Evolutionary conservation across 495 filamentous ascomycete genomes (phyloP).

Genomic region (Cercophora sp.): DNA sequence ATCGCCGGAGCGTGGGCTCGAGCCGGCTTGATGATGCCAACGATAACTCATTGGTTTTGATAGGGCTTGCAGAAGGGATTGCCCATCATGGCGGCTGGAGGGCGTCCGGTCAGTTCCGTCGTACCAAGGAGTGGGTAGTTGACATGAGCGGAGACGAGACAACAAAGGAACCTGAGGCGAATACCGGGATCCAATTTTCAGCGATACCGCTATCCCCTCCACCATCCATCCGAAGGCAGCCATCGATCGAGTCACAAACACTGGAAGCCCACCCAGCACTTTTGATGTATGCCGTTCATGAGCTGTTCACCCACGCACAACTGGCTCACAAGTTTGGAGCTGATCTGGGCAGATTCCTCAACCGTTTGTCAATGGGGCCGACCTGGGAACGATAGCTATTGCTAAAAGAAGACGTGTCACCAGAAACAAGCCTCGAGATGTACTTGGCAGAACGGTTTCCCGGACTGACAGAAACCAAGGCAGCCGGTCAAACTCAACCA

Average conservation of each 20-base stretch:
- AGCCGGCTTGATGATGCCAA: too few relatives aligned
- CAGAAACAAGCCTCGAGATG: too few relatives aligned
- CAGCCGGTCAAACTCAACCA: too few relatives aligned
- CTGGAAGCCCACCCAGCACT: slow-evolving; percentile 15
- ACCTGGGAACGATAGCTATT: background rate
- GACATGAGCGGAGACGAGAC: too few relatives aligned
- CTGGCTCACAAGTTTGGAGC: background rate
- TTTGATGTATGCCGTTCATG: slow-evolving; percentile 3
- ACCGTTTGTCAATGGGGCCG: background rate
- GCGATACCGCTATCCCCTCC: background rate
- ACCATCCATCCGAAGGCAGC: background rate
- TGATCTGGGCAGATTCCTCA: background rate
- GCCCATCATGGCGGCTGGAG: background rate
- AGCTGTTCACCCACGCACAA: slow-evolving; percentile 10
- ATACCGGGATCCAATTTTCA: too few relatives aligned
- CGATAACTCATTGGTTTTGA: background rate
- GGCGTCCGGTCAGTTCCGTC: too few relatives aligned
- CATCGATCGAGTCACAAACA: background rate
- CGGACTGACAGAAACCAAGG: too few relatives aligned
- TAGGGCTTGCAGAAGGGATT: background rate
- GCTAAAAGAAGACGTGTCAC: background rate
- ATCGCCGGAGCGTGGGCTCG: too few relatives aligned
- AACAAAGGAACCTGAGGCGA: too few relatives aligned
- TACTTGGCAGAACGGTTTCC: too few relatives aligned
- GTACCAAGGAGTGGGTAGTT: too few relatives aligned